Conservation (phyloP, 257 asterid species). For the Solanum infundibuliforme region DNA sequence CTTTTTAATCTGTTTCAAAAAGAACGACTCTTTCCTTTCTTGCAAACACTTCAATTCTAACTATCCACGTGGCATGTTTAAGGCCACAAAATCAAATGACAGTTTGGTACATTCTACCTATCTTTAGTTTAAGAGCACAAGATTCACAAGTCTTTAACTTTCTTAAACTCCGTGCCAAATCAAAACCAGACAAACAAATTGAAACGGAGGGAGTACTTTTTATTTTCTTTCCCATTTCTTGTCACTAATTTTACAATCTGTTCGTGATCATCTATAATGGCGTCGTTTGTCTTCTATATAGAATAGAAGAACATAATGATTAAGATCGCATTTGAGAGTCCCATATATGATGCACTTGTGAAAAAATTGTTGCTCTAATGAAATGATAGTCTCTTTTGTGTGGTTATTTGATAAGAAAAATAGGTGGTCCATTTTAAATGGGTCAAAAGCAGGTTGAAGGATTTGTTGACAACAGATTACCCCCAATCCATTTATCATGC, state of each 20-base stretch:
- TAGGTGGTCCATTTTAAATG: neutral
- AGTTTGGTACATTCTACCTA: too few relatives aligned
- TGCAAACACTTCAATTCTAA: too few relatives aligned
- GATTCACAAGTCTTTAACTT: too few relatives aligned
- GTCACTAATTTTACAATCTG: neutral
- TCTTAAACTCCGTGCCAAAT: neutral
- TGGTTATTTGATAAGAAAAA: neutral
- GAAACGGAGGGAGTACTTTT: neutral
- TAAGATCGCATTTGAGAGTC: neutral
- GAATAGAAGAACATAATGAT: neutral
- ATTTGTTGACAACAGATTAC: neutral
- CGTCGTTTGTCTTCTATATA: neutral
- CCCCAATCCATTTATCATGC: neutral
- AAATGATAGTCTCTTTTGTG: neutral
- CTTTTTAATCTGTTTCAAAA: too few relatives aligned
- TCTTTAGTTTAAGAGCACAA: too few relatives aligned
- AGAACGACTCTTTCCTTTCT: too few relatives aligned
- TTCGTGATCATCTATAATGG: neutral
- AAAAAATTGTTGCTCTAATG: neutral
- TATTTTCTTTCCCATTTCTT: neutral
- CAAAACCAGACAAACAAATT: neutral
- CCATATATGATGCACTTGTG: neutral
- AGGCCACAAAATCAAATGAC: too few relatives aligned
- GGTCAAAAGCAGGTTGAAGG: neutral
- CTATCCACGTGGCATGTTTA: too few relatives aligned